Conservation (phyloP, 192 early-diverging fungal species). For the Haplosporangium gracile region DNA sequence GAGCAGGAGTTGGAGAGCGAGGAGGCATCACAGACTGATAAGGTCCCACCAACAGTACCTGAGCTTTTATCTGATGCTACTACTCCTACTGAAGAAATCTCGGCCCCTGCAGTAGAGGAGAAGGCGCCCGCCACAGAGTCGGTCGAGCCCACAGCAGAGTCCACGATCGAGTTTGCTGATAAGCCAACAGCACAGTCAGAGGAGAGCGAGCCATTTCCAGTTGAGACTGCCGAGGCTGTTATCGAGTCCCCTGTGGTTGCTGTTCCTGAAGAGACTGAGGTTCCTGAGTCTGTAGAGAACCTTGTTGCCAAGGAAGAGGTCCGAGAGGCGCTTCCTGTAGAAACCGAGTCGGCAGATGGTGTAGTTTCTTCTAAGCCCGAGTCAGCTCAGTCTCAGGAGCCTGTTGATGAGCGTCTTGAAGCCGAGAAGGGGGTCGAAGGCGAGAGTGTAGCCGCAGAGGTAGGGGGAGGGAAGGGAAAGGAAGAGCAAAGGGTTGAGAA, state of each 20-base stretch:
- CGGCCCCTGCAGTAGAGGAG: neutral
- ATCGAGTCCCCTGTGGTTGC: neutral
- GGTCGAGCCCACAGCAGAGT: slow-evolving; percentile 5
- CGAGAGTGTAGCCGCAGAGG: neutral
- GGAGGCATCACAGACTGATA: neutral
- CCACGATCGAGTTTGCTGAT: slow-evolving; percentile 25
- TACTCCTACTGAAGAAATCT: neutral
- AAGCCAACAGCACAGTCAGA: neutral
- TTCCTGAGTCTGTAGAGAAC: neutral
- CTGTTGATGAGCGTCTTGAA: neutral
- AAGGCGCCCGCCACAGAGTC: neutral
- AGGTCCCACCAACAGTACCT: neutral
- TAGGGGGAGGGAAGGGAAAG: neutral
- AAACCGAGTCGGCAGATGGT: neutral
- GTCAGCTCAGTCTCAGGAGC: neutral
- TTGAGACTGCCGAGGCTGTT: neutral
- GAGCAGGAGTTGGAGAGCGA: neutral
- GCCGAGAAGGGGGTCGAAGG: slow-evolving; percentile 1
- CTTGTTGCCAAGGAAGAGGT: neutral
- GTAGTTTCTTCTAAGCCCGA: neutral
- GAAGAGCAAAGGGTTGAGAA: neutral
- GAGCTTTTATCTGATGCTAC: neutral
- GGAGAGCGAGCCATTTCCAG: neutral
- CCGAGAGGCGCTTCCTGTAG: neutral
- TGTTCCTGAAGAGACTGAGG: neutral